Conservation (phyloP, 306 rosid genomes). For the Dryas drummondii region DNA sequence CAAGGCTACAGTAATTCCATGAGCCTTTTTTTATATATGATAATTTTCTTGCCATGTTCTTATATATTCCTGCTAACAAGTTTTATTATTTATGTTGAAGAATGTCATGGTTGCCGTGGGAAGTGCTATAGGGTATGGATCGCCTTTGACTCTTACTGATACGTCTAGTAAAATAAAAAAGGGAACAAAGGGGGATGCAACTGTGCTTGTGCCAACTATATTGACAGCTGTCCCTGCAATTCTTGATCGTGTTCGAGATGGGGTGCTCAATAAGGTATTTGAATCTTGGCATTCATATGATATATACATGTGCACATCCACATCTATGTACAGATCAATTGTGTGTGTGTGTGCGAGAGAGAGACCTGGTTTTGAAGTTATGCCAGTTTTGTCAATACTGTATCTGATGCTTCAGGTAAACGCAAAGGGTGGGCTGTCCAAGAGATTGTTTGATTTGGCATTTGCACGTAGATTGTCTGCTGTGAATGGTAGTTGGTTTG, state of each 20-base stretch:
- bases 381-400: conserved; percentile 17
- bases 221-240: conserved; percentile 96
- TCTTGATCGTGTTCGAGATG: conserved; percentile 96
- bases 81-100: conserved; percentile 43
- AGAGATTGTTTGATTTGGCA: conserved; percentile 83
- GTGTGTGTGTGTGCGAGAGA: background rate
- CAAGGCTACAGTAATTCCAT: conserved; percentile 24
- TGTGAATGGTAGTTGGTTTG: conserved; percentile 91
- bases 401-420: conserved; percentile 56
- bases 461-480: conserved; percentile 82
- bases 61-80: conserved; percentile 21
- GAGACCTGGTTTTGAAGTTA: conserved; percentile 15
- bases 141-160: conserved; percentile 91
- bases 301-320: background rate
- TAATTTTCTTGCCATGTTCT: background rate
- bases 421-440: conserved; percentile 73
- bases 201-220: conserved; percentile 73
- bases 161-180: conserved; percentile 88
- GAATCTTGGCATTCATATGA: conserved; percentile 24
- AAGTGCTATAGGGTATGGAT: conserved; percentile 88
- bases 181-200: conserved; percentile 88
- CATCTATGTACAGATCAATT: background rate
- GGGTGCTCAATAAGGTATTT: conserved; percentile 84
- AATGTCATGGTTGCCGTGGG: conserved; percentile 79
- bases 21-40: background rate